phyloP scores from a whole-genome alignment of 1,139 yeast species.

The Pneumocystis jirovecii region DNA sequence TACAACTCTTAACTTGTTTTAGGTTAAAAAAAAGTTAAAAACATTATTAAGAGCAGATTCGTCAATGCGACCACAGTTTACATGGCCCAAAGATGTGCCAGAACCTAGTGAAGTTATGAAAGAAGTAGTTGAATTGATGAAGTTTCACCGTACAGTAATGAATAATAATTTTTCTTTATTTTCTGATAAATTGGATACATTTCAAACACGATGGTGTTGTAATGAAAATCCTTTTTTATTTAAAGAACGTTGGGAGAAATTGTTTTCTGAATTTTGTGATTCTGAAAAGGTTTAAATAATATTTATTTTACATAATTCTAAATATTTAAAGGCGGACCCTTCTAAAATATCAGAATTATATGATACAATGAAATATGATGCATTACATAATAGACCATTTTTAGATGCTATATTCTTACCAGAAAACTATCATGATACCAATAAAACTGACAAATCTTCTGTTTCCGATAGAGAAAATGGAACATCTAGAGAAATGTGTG shows the following conservation, averaged over 20 bases:
- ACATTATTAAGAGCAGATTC: slow-evolving; percentile 89
- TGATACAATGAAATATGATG: slow-evolving; percentile 98
- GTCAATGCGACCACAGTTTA: slow-evolving; percentile 96
- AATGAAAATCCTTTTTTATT: slow-evolving; percentile 85
- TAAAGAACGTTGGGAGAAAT: slow-evolving; percentile 93
- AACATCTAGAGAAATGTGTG: slow-evolving; percentile 4
- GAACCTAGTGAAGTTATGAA: slow-evolving; percentile 89
- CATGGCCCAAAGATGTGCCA: slow-evolving; percentile 98
- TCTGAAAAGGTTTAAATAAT: slow-evolving; percentile 58
- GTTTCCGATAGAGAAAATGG: slow-evolving; percentile 38
- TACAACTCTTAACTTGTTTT: neutral
- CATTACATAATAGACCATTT: slow-evolving; percentile 83
- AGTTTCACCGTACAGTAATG: slow-evolving; percentile 75
- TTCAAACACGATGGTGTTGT: slow-evolving; percentile 88
- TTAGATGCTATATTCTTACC: slow-evolving; percentile 69
- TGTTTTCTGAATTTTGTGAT: slow-evolving; percentile 79
- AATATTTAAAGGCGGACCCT: slow-evolving; percentile 40
- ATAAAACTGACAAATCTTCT: slow-evolving; percentile 6
- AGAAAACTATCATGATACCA: slow-evolving; percentile 29
- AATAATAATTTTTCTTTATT: slow-evolving; percentile 49
- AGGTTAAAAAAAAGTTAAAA: slow-evolving; percentile 83
- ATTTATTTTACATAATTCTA: neutral
- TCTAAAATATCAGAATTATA: slow-evolving; percentile 90
- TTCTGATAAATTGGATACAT: slow-evolving; percentile 45
- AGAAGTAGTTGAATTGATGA: slow-evolving; percentile 90